Percentiles rank a stretch among this genome's conserved stretches.
These are phyloP conservation scores for Beverwykella pulmonaria DNA, from an alignment of 495 filamentous ascomycete species.

Conservation along the genomic window DNA sequence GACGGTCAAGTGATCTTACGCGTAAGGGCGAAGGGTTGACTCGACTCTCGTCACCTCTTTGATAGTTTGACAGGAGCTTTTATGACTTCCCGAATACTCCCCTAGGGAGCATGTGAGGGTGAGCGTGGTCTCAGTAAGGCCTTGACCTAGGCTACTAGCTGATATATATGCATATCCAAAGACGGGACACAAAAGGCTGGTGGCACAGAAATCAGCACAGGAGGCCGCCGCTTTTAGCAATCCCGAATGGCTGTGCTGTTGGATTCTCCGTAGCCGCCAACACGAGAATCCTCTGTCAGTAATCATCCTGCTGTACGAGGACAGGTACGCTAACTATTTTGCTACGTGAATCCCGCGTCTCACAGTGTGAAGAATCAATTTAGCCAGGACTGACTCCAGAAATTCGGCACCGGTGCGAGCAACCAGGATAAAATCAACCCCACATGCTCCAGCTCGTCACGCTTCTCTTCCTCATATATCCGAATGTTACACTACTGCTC, in stretches of 20 bases:
- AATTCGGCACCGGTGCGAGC: slow-evolving; percentile 3
- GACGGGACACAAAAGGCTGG: not conserved
- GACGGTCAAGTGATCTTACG: too few relatives aligned
- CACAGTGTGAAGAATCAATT: slow-evolving; percentile 9
- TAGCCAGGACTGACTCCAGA: slow-evolving; percentile 28
- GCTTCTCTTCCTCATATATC: slow-evolving; percentile 17
- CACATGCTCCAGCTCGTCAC: slow-evolving; percentile 21
- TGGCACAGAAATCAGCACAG: not conserved
- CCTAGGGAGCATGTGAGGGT: too few relatives aligned
- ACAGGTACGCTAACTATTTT: not conserved
- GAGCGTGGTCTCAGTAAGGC: not conserved
- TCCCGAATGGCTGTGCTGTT: not conserved
- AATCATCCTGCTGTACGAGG: slow-evolving; percentile 4
- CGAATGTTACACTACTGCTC: slow-evolving; percentile 8
- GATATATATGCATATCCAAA: not conserved
- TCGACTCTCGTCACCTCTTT: too few relatives aligned
- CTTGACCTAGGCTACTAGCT: not conserved
- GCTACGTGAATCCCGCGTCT: not conserved
- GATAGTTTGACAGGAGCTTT: too few relatives aligned
- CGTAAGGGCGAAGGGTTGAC: too few relatives aligned
- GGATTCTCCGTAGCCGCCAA: slow-evolving; percentile 10
- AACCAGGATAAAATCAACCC: slow-evolving; percentile 9
- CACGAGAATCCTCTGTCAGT: slow-evolving; percentile 6
- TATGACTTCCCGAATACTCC: too few relatives aligned
- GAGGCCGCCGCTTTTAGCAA: not conserved